Evolutionary conservation across 306 rosid species (phyloP).

Genomic region (Inga leiocalycina): DNA sequence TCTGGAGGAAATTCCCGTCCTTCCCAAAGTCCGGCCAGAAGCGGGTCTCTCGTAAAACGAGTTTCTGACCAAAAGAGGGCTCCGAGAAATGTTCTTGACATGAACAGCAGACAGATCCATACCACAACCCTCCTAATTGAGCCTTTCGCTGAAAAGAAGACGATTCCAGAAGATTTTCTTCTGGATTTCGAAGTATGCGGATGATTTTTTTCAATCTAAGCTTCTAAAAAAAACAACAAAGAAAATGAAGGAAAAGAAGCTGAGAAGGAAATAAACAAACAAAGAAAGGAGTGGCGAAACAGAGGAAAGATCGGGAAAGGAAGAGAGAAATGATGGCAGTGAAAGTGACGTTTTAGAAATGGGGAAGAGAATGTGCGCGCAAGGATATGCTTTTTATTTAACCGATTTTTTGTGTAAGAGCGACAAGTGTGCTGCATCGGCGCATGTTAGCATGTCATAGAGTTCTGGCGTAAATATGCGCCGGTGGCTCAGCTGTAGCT

Average conservation of each 20-base stretch:
- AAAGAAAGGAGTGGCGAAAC: constrained; percentile 22
- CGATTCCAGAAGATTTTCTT: background rate
- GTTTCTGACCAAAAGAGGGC: constrained; percentile 48
- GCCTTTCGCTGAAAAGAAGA: background rate
- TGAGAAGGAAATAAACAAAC: background rate
- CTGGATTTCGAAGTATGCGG: constrained; percentile 14
- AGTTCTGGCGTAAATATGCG: background rate
- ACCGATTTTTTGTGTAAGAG: background rate
- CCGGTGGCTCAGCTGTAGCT: background rate
- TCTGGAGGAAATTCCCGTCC: constrained; percentile 40
- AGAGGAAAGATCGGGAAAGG: constrained; percentile 23
- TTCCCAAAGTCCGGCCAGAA: constrained; percentile 47
- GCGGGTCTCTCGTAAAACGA: constrained; percentile 54
- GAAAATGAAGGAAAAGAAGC: background rate
- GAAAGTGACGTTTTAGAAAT: constrained; percentile 32
- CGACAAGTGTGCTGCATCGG: background rate
- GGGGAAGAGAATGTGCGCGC: constrained; percentile 23
- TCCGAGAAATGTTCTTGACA: constrained; percentile 46
- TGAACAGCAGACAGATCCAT: constrained; percentile 82
- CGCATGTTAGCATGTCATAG: background rate
- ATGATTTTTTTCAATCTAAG: background rate
- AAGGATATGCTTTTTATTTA: background rate
- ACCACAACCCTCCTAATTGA: constrained; percentile 11
- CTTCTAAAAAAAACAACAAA: background rate
- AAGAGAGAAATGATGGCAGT: constrained; percentile 4